Evolutionary conservation across 2,329 filamentous ascomycete species (phyloP).

Genomic region (Pseudocercospora crystallina): DNA sequence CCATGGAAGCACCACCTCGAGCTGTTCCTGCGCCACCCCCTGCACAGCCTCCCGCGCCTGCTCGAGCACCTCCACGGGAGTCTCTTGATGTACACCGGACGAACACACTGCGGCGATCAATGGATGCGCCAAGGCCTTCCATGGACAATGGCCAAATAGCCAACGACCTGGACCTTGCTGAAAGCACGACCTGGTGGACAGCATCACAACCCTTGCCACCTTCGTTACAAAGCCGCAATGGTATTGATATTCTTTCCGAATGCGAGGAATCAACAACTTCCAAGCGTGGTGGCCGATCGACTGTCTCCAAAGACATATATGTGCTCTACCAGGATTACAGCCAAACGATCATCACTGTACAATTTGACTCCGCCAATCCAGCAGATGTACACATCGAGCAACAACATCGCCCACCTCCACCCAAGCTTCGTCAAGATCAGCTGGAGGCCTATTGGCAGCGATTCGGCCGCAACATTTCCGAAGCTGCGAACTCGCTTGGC

Average conservation of each 20-base stretch:
- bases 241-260: conserved; percentile 75
- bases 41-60: conserved; percentile 34
- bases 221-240: conserved; percentile 74
- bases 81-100: conserved; percentile 60
- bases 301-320: conserved; percentile 76
- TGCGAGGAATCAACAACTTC: conserved; percentile 72
- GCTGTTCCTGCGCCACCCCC: conserved; percentile 48
- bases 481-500: conserved; percentile 64
- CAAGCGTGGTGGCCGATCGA: conserved; percentile 68
- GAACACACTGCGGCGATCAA: conserved; percentile 59
- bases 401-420: conserved; percentile 79
- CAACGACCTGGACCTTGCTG: conserved; percentile 77
- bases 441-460: conserved; percentile 81
- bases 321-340: conserved; percentile 96
- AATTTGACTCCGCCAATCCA: conserved; percentile 73
- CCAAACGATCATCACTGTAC: conserved; percentile 81
- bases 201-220: conserved; percentile 77
- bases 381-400: conserved; percentile 76
- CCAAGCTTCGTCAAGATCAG: conserved; percentile 83
- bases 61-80: conserved; percentile 48
- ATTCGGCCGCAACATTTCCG: conserved; percentile 76
- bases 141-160: conserved; percentile 80
- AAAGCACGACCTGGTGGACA: conserved; percentile 81
- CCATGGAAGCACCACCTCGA: conserved; percentile 37
- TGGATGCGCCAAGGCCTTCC: conserved; percentile 73